Base-by-base conservation (phyloP, 208 protist species). In the Acanthamoeba royreba region DNA sequence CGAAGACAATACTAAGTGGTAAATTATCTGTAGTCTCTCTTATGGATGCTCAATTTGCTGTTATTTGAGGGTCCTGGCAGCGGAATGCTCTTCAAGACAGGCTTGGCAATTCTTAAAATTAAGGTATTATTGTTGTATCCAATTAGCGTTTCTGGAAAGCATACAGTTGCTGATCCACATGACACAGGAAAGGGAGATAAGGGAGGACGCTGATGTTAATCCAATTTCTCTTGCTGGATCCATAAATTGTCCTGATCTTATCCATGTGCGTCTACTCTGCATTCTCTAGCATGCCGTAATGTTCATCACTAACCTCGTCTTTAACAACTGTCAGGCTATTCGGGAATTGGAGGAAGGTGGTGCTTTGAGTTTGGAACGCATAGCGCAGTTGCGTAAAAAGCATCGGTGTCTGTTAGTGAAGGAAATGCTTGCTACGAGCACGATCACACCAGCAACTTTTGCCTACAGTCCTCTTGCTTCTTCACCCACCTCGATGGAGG, bases 41-140 rank as follows among this genome's bases (percentile, higher is more conserved):
- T 89, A 31, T 89, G 81, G 81, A 61, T 89, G 53, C 13, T 89
- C 17, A 89, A 61, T n/a, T 42, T 89, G 81, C 38, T 89, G 81
- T 42, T 89, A 22, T 89, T 89, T n/a, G 81, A 89, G 28, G 81
- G 81, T 4, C 81, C 81, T 9, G 81, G 53, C 22, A 89, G 81
- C 40, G 81, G 49, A 22, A 89, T 89, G 81, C 53, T 89, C 31
- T 89, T 89, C 25, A 89, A 89, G n/a, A 89, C 81, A 11, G 81
- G 81, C 25, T 49, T 89, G 19, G 81, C 81, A 25, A 89, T 89
- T n/a, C 81, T 89, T 49, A 89, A 89, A 28, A 19, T 89, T n/a
- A 89, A 63, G 58, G n/a, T n/a, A n/a, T n/a, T 69, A 8, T 4
- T 31, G 28, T 69, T 31, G 19, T 69, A n/a, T 35, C 33, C 58